Evolutionary conservation across 2,329 filamentous ascomycete genomes (phyloP).

Genomic region (Paraphoma chrysanthemicola): DNA sequence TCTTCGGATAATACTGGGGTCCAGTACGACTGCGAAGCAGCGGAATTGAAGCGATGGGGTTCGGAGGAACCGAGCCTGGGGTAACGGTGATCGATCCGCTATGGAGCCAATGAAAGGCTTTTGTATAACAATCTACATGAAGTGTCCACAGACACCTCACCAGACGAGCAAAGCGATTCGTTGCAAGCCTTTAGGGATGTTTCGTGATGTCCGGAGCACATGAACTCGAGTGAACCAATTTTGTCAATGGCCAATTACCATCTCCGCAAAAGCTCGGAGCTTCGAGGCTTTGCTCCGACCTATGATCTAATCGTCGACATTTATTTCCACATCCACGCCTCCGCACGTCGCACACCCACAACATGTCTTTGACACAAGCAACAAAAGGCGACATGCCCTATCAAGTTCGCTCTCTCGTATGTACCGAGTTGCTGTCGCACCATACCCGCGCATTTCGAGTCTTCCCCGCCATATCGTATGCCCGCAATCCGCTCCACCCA

Average conservation of each 20-base stretch:
- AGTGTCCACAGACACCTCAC: too few relatives aligned
- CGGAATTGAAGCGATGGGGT: neutral
- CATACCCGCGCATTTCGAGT: neutral
- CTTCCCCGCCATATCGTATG: neutral
- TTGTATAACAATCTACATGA: too few relatives aligned
- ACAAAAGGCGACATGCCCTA: slow-evolving; percentile 47
- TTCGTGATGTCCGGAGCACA: too few relatives aligned
- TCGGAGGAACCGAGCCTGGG: too few relatives aligned
- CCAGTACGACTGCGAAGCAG: neutral
- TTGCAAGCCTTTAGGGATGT: too few relatives aligned
- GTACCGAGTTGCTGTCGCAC: slow-evolving; percentile 17
- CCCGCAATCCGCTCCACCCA: neutral
- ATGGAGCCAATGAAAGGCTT: too few relatives aligned
- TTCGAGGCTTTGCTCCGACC: slow-evolving; percentile 36
- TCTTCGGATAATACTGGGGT: neutral
- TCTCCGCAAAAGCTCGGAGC: slow-evolving; percentile 34
- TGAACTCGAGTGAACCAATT: too few relatives aligned
- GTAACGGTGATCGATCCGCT: too few relatives aligned
- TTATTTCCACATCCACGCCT: slow-evolving; percentile 38
- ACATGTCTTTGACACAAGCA: slow-evolving; percentile 46
- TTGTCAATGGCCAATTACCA: slow-evolving; percentile 1
- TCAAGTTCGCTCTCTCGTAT: slow-evolving; percentile 50
- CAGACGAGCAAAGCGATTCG: too few relatives aligned
- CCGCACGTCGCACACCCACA: slow-evolving; percentile 13
- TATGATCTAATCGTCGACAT: slow-evolving; percentile 43